phyloP scores from a whole-genome alignment of 306 rosid genomes.

The Pachyrhizus erosus region DNA sequence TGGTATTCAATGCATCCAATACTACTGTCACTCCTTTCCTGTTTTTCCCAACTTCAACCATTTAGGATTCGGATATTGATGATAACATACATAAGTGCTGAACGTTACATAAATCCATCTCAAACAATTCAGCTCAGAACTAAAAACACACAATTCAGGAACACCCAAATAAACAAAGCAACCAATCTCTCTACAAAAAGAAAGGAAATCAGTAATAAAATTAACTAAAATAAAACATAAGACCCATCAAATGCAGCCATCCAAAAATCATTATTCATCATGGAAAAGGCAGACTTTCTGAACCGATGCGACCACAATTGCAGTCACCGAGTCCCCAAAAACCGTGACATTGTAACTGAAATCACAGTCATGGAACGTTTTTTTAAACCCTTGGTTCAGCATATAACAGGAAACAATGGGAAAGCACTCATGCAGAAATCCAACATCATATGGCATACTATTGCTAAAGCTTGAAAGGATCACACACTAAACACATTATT shows the following conservation, averaged over 20 bases:
- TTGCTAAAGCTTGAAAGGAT: slow-evolving; percentile 43
- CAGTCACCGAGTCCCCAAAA: not conserved
- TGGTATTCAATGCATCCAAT: not conserved
- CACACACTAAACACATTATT: not conserved
- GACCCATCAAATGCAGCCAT: not conserved
- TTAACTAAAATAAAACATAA: not conserved
- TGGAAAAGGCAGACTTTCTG: slow-evolving; percentile 50
- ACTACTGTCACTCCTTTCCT: slow-evolving; percentile 12
- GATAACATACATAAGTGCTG: not conserved
- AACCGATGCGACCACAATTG: not conserved
- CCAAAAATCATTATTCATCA: slow-evolving; percentile 52
- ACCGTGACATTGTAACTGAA: not conserved
- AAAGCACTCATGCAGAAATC: slow-evolving; percentile 85
- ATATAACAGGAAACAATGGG: slow-evolving; percentile 78
- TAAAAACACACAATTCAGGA: slow-evolving; percentile 22
- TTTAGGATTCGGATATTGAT: not conserved
- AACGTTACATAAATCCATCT: not conserved
- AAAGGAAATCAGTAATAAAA: not conserved
- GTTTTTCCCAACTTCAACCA: slow-evolving; percentile 4
- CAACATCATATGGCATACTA: slow-evolving; percentile 48
- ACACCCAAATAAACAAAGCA: slow-evolving; percentile 6
- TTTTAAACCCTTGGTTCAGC: slow-evolving; percentile 39
- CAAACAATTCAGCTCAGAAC: slow-evolving; percentile 22
- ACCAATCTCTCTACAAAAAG: not conserved
- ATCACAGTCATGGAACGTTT: not conserved